Conservation (phyloP, 495 filamentous ascomycete species). For the Aspergillus taichungensis region DNA sequence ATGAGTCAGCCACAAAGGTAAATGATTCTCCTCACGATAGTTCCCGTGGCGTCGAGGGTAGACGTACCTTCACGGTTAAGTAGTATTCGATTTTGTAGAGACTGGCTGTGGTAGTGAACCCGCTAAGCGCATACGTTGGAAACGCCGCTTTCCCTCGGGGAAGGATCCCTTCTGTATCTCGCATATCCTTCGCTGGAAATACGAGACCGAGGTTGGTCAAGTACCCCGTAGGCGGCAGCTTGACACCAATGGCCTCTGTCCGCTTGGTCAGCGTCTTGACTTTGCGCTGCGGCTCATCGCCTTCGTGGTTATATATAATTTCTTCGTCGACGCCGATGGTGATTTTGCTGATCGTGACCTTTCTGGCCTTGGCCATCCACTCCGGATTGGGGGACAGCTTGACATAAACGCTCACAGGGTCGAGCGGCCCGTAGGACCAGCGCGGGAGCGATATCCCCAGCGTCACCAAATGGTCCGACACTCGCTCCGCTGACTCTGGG, state of each 20-base stretch:
- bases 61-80: slow-evolving; percentile 73
- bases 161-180: slow-evolving; percentile 83
- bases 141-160: slow-evolving; percentile 78
- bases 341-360: slow-evolving; percentile 89
- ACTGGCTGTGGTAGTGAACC: slow-evolving; percentile 88
- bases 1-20: too few relatives aligned
- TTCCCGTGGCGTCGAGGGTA: too few relatives aligned
- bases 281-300: slow-evolving; percentile 92
- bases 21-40: too few relatives aligned
- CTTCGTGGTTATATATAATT: slow-evolving; percentile 94
- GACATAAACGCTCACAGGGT: slow-evolving; percentile 93
- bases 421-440: slow-evolving; percentile 94
- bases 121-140: slow-evolving; percentile 77
- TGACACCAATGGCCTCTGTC: slow-evolving; percentile 69
- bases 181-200: slow-evolving; percentile 82
- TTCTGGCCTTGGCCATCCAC: slow-evolving; percentile 80
- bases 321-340: slow-evolving; percentile 94
- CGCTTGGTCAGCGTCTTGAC: slow-evolving; percentile 78
- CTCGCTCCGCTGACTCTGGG: slow-evolving; percentile 74
- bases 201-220: slow-evolving; percentile 84
- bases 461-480: slow-evolving; percentile 85
- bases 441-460: slow-evolving; percentile 82
- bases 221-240: slow-evolving; percentile 79
- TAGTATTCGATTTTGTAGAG: slow-evolving; percentile 99
- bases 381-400: slow-evolving; percentile 86